Conservation (phyloP, 257 asterid species). For the Primulina tabacum region DNA sequence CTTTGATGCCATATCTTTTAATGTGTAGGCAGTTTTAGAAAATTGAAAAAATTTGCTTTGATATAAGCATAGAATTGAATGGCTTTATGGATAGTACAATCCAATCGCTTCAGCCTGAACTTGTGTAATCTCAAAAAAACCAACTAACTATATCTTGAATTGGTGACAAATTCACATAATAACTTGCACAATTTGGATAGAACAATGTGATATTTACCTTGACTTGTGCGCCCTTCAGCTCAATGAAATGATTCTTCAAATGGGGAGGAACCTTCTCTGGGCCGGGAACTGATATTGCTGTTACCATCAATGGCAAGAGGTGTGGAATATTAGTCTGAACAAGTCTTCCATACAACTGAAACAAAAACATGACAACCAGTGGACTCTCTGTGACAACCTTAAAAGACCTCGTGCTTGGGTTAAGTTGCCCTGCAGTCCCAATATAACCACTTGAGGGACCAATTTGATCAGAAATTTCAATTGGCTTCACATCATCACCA, state of each 20-base stretch:
- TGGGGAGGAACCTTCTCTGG: conserved; percentile 90
- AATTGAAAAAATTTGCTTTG: not conserved
- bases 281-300: conserved; percentile 94
- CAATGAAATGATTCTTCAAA: conserved; percentile 82
- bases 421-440: conserved; percentile 73
- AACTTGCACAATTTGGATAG: conserved; percentile 21
- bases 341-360: conserved; percentile 90
- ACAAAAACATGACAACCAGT: conserved; percentile 93
- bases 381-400: conserved; percentile 99
- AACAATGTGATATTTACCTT: conserved; percentile 51
- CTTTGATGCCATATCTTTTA: not conserved
- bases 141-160: conserved; percentile 15
- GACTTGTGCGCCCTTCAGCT: conserved; percentile 96
- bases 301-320: conserved; percentile 88
- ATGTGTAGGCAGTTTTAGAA: too few relatives aligned
- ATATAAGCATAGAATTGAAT: not conserved
- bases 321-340: conserved; percentile 98
- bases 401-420: conserved; percentile 97
- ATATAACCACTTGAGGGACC: conserved; percentile 57
- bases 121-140: conserved; percentile 1
- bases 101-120: conserved; percentile 1
- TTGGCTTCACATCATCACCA: conserved; percentile 83
- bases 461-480: conserved; percentile 74
- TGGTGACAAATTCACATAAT: conserved; percentile 13
- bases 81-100: not conserved